Conservation (phyloP, 768 basidiomycete species). For the Mycena sanguinolenta region DNA sequence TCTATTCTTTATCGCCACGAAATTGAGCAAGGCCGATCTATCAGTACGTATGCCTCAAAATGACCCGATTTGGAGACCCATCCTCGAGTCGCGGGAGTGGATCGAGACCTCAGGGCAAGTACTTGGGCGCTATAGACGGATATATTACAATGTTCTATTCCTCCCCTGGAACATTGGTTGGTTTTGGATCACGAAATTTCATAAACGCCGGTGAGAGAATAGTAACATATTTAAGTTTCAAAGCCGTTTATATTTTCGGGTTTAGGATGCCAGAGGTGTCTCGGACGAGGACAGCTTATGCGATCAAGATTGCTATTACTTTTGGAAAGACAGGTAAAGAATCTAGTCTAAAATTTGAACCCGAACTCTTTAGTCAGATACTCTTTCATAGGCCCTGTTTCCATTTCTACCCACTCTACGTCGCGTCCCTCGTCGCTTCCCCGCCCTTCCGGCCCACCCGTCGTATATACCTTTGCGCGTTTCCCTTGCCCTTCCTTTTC, state of each 20-base stretch:
- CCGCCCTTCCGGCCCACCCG: constrained; percentile 33
- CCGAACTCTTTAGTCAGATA: constrained; percentile 27
- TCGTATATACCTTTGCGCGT: constrained; percentile 35
- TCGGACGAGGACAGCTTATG: neutral
- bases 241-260: no score
- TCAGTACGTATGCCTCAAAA: neutral
- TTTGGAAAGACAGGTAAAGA: neutral
- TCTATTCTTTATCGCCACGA: neutral
- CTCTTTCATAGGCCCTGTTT: constrained; percentile 34
- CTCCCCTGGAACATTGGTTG: neutral
- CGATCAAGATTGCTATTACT: neutral
- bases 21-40: neutral
- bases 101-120: neutral
- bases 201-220: no score
- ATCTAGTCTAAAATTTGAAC: constrained; percentile 29
- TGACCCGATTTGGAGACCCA: neutral
- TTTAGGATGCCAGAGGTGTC: no score
- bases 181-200: no score
- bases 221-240: no score
- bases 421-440: constrained; percentile 34
- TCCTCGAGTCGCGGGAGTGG: neutral
- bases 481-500: constrained; percentile 34
- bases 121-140: neutral
- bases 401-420: constrained; percentile 39
- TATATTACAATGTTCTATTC: neutral